Conservation (phyloP, 192 early-diverging fungal genomes). For the Endogone sp. region DNA sequence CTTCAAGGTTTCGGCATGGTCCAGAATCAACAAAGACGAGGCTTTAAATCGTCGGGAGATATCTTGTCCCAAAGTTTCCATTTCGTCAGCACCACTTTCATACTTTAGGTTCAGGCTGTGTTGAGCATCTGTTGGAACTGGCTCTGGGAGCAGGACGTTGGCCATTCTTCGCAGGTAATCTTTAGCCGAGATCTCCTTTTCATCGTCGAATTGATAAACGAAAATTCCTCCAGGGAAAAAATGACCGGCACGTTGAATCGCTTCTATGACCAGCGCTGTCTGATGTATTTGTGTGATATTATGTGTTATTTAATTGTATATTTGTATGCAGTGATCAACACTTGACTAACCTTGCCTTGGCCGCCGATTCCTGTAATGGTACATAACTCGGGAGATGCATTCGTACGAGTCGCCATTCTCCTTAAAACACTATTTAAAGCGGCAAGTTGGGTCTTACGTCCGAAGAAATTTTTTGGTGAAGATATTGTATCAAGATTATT, state of each 20-base stretch:
- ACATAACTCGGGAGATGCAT: background rate
- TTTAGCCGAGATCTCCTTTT: background rate
- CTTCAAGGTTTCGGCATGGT: background rate
- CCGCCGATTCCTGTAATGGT: background rate
- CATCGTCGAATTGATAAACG: background rate
- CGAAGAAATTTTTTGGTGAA: background rate
- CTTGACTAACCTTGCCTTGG: background rate
- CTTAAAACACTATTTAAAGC: background rate
- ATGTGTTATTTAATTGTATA: background rate
- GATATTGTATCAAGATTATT: background rate
- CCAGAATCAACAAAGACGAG: background rate
- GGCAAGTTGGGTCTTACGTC: background rate
- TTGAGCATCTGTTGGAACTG: background rate
- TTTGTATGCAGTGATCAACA: background rate
- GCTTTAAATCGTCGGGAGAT: background rate
- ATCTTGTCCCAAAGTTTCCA: background rate
- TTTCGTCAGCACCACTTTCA: no score
- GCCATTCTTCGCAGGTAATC: background rate
- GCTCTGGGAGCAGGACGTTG: background rate
- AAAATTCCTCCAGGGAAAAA: background rate
- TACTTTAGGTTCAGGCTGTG: background rate
- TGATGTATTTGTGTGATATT: background rate
- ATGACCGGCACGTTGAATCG: background rate
- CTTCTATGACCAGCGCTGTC: background rate
- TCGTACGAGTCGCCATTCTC: background rate